Percentiles rank a stretch among this genome's conserved stretches.
These are phyloP conservation scores for Penicillium fuscoglaucum DNA, from an alignment of 2,329 filamentous ascomycete species.

Conservation along the genomic window DNA sequence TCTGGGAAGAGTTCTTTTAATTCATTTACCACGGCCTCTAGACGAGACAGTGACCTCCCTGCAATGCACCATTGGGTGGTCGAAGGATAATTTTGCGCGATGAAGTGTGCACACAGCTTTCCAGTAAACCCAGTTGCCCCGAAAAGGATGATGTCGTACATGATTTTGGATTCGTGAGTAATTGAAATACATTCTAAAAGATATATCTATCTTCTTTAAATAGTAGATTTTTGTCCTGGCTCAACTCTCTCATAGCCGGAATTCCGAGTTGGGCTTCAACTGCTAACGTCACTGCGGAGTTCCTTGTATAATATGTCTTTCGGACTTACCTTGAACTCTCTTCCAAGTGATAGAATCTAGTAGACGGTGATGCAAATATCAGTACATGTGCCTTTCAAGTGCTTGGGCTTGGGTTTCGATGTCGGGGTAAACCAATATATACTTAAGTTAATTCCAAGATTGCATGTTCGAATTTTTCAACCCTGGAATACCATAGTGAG, in stretches of 20 bases:
- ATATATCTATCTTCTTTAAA: too few relatives aligned
- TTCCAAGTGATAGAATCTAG: too few relatives aligned
- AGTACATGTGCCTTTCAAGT: too few relatives aligned
- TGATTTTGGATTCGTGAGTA: background rate
- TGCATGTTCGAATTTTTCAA: too few relatives aligned
- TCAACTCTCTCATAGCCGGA: background rate
- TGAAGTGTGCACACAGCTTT: background rate
- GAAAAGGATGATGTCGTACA: background rate
- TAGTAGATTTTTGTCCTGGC: too few relatives aligned
- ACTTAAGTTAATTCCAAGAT: too few relatives aligned
- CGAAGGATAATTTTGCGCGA: background rate
- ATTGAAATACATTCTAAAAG: too few relatives aligned
- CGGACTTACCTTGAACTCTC: too few relatives aligned
- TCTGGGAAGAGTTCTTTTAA: background rate
- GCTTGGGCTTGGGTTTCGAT: too few relatives aligned
- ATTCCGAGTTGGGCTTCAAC: background rate
- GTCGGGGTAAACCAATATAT: too few relatives aligned
- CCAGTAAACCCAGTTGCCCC: background rate
- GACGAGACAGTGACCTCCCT: background rate
- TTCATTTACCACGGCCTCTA: background rate
- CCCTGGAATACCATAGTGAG: too few relatives aligned
- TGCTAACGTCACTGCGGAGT: background rate
- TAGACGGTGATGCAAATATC: too few relatives aligned
- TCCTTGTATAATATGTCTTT: background rate
- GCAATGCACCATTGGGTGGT: background rate